A percentile compares a stretch with the other conserved stretches of the same genome.
Evolutionary conservation across 2,329 filamentous ascomycete species (phyloP).

Genomic region (Calonectria pauciramosa): DNA sequence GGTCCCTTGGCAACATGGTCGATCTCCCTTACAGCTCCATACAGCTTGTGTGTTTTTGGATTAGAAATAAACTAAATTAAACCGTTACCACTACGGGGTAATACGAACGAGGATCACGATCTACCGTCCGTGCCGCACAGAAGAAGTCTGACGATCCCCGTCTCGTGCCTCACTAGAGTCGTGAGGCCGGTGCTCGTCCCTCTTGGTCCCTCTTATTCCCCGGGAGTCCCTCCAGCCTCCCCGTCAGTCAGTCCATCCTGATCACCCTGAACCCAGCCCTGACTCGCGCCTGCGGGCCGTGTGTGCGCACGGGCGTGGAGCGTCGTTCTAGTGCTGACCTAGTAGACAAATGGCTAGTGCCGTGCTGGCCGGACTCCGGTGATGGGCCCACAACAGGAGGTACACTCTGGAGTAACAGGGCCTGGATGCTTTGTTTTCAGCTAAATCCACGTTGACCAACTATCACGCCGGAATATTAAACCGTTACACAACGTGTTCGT

Average conservation of each 20-base stretch:
- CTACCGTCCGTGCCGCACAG: neutral
- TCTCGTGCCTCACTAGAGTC: neutral
- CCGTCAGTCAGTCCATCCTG: neutral
- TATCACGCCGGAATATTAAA: neutral
- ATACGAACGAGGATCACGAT: neutral
- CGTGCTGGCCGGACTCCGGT: neutral
- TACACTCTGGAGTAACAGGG: neutral
- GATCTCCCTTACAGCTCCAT: neutral
- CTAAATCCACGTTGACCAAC: neutral
- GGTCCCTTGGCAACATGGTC: neutral
- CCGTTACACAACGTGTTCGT: neutral
- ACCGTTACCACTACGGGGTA: neutral
- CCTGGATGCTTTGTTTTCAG: neutral
- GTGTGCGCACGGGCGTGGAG: neutral
- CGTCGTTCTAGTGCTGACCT: neutral
- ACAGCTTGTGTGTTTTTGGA: too few relatives aligned
- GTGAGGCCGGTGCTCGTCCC: neutral
- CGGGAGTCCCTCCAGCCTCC: neutral
- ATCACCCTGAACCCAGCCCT: neutral
- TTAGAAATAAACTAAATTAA: neutral
- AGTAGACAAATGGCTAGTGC: neutral
- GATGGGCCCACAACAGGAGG: neutral
- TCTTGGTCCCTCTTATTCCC: neutral
- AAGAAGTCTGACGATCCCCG: neutral
- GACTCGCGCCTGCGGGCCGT: neutral